Base-by-base conservation (phyloP, 164 flowering plant species). In the Stephania cephalantha region DNA sequence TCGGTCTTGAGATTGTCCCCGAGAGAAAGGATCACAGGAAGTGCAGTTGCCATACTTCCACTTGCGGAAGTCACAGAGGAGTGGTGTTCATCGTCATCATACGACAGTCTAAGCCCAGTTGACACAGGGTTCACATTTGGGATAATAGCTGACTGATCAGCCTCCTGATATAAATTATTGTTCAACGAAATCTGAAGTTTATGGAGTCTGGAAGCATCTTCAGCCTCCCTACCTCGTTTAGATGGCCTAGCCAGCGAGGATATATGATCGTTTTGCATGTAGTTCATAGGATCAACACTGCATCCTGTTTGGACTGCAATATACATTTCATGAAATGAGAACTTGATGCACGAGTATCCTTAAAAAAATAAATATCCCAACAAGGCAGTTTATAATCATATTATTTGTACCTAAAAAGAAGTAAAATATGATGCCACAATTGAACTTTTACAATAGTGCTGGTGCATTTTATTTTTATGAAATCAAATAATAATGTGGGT, bases 41-140 rank as follows among this genome's bases (percentile, higher is more conserved):
- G 87, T n/a, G 88, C 78, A 46, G 79, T 75, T 9, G 83, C 78
- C 87, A 87, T 85, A 79, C 87, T 85, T 76, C 86, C 93, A 82
- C 91, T 86, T n/a, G 91, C 90, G 69, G 93, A 84, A 65, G 93
- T 86, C 25, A 90, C 86, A 46, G 93, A 83, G 22, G 97, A 91
- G 79, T 89, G 87, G 68, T 69, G 95, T 73, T 93, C 98, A 74
- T 92, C 97, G 72, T 93, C 98, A 71, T 90, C 93, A 81, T 85
- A 91, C 15, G 98, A 93, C 50, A 93, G 85, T 77, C 88, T 87
- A 75, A 91, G 83, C 8, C 98, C 98, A 66, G 98, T 93, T 50
- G 97, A 93, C 46, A 93, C 95, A 58, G 83, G 80, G 72, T 86
- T 91, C 11, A 74, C 86, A 52, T 87, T 89, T 9, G 81, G 84